Conservation (phyloP, 495 filamentous ascomycete genomes). For the Podospora fimiseda region DNA sequence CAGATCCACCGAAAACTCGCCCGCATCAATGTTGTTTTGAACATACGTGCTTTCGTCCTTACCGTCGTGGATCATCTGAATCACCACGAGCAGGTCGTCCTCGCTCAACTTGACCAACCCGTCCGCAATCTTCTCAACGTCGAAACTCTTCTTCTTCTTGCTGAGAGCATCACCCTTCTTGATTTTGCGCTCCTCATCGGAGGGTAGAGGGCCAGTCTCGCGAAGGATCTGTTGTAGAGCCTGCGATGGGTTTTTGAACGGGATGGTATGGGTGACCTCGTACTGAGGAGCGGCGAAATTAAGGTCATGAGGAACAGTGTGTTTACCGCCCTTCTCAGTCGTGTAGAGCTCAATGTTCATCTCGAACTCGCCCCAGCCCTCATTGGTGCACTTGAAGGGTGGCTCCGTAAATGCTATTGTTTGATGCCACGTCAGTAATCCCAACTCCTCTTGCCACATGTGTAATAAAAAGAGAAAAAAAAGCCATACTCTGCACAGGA, state of each 20-base stretch:
- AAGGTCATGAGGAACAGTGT: constrained; percentile 75
- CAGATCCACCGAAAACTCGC: constrained; percentile 97
- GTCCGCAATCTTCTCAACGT: constrained; percentile 96
- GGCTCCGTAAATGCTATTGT: constrained; percentile 72
- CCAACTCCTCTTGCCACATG: background rate
- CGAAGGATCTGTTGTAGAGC: constrained; percentile 65
- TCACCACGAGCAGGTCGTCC: constrained; percentile 79
- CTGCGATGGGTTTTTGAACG: constrained; percentile 88
- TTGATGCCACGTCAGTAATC: constrained; percentile 5
- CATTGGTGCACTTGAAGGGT: constrained; percentile 83
- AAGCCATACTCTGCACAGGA: constrained; percentile 70
- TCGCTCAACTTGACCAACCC: constrained; percentile 37
- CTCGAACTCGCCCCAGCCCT: constrained; percentile 99
- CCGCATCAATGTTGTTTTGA: constrained; percentile 94
- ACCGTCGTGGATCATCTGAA: constrained; percentile 97
- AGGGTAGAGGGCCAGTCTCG: constrained; percentile 77
- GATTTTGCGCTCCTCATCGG: constrained; percentile 57
- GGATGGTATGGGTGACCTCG: constrained; percentile 72
- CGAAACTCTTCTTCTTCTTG: constrained; percentile 82
- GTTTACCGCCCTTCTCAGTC: constrained; percentile 81
- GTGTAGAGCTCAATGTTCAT: constrained; percentile 76
- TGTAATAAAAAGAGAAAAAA: background rate
- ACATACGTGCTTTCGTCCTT: constrained; percentile 88
- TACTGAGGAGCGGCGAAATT: constrained; percentile 82
- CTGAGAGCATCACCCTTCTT: constrained; percentile 56